A percentile compares a stretch with the other conserved stretches of the same genome.
These are phyloP conservation scores for Termitomyces sp. DNA, from an alignment of 768 basidiomycete genomes.

Conservation along the genomic window DNA sequence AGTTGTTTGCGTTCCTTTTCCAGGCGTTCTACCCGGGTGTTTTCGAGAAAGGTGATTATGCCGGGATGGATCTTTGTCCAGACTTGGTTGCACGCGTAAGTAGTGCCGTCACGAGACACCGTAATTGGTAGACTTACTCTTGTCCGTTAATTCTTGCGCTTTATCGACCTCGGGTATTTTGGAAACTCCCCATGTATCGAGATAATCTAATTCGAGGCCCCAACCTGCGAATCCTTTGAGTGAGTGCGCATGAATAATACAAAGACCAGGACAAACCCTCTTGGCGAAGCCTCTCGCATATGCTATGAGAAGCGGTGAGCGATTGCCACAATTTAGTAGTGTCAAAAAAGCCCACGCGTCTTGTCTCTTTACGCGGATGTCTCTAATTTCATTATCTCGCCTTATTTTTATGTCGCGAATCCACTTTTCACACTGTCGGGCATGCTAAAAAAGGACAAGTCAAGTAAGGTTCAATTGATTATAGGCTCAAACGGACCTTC, in stretches of 20 bases:
- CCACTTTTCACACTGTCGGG: not conserved
- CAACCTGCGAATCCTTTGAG: not conserved
- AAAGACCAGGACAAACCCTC: constrained; percentile 5
- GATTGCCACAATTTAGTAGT: not conserved
- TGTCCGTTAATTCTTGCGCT: constrained; percentile 20
- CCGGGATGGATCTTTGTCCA: constrained; percentile 21
- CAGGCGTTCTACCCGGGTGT: constrained; percentile 8
- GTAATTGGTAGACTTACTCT: constrained; percentile 8
- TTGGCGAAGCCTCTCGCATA: constrained; percentile 12
- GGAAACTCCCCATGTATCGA: constrained; percentile 1
- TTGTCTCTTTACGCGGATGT: constrained; percentile 6
- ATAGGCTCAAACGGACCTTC: not conserved
- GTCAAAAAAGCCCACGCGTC: constrained; percentile 8
- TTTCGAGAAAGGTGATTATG: constrained; percentile 13
- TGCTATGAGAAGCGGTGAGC: constrained; percentile 2
- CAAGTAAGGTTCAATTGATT: not conserved
- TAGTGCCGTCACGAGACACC: not conserved
- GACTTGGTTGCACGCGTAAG: constrained; percentile 9
- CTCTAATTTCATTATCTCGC: constrained; percentile 8
- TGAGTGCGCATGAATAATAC: not conserved
- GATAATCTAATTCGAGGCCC: constrained; percentile 4
- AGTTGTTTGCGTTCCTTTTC: not conserved
- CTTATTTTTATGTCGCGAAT: not conserved
- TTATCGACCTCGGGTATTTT: constrained; percentile 17
- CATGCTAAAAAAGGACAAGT: not conserved